phyloP scores from a whole-genome alignment of 805 yeast species.

The Myxozyma lipomycoides region DNA sequence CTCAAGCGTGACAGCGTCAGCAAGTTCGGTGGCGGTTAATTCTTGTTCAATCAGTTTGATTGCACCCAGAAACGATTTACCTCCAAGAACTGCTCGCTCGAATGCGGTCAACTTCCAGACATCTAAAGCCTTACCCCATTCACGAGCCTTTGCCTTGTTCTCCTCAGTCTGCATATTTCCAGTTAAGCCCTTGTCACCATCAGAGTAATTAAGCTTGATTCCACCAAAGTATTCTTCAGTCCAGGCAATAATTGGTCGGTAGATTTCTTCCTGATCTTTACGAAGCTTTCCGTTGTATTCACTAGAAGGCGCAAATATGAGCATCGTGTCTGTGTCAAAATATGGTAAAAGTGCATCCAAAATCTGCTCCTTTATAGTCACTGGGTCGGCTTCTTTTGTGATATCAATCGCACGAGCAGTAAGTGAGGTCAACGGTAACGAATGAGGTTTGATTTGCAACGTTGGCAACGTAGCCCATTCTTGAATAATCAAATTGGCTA shows the following conservation, averaged over 20 bases:
- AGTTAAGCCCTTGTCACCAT: slow-evolving; percentile 75
- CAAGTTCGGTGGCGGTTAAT: slow-evolving; percentile 55
- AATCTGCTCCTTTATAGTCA: slow-evolving; percentile 51
- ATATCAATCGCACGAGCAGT: slow-evolving; percentile 85
- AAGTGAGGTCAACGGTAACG: slow-evolving; percentile 82
- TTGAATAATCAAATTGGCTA: slow-evolving; percentile 73
- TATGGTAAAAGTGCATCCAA: slow-evolving; percentile 65
- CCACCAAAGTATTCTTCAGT: slow-evolving; percentile 58
- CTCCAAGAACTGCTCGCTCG: slow-evolving; percentile 81
- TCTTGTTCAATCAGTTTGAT: slow-evolving; percentile 50
- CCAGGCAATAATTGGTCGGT: slow-evolving; percentile 66
- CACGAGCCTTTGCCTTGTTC: slow-evolving; percentile 56
- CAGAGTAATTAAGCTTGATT: slow-evolving; percentile 56
- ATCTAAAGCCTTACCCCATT: slow-evolving; percentile 61
- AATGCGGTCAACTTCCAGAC: slow-evolving; percentile 80
- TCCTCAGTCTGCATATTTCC: slow-evolving; percentile 70
- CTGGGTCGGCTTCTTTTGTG: slow-evolving; percentile 40
- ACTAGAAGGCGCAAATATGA: slow-evolving; percentile 72
- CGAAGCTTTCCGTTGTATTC: slow-evolving; percentile 85
- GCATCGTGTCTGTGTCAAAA: slow-evolving; percentile 88
- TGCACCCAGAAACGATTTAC: slow-evolving; percentile 85
- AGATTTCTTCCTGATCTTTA: slow-evolving; percentile 69
- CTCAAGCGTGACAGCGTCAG: slow-evolving; percentile 75
- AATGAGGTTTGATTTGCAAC: slow-evolving; percentile 61
- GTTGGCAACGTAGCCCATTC: slow-evolving; percentile 81